A percentile compares a stretch with the other conserved stretches of the same genome.
phyloP scores from a whole-genome alignment of 192 early-diverging fungal genomes.

The Mycoemilia scoparia region DNA sequence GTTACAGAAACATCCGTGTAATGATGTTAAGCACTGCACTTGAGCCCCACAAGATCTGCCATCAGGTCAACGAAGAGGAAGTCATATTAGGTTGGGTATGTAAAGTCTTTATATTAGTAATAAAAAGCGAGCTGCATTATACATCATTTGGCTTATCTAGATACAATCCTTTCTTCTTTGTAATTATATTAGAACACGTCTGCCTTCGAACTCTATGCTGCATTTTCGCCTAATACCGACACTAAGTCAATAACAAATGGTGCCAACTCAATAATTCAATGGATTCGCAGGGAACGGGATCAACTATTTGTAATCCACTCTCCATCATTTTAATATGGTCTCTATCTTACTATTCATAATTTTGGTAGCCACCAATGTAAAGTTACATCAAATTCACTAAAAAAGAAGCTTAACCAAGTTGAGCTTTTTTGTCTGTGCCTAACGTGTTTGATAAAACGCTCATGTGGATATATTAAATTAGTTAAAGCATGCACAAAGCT shows the following conservation, averaged over 20 bases:
- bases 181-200: constrained; percentile 34
- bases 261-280: constrained; percentile 49
- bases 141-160: constrained; percentile 12
- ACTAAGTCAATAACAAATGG: constrained; percentile 42
- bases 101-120: constrained; percentile 14
- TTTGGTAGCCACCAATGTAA: too few relatives aligned
- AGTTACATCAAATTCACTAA: too few relatives aligned
- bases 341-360: too few relatives aligned
- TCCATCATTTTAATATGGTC: too few relatives aligned
- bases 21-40: too few relatives aligned
- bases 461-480: too few relatives aligned
- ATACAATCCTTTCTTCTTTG: constrained; percentile 8
- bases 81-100: constrained; percentile 46
- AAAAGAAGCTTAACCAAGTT: too few relatives aligned
- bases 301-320: constrained; percentile 55
- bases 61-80: constrained; percentile 30
- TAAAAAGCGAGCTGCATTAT: constrained; percentile 10
- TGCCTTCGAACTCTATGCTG: constrained; percentile 53
- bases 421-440: too few relatives aligned
- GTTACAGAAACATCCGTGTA: too few relatives aligned
- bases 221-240: constrained; percentile 37
- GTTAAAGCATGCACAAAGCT: too few relatives aligned
- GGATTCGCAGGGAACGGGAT: constrained; percentile 61
- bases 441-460: too few relatives aligned
- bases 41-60: constrained; percentile 36